Percentiles rank a stretch among this genome's conserved stretches.
Evolutionary conservation across 345 rosid genomes (phyloP).

Genomic region (Populus deltoides): DNA sequence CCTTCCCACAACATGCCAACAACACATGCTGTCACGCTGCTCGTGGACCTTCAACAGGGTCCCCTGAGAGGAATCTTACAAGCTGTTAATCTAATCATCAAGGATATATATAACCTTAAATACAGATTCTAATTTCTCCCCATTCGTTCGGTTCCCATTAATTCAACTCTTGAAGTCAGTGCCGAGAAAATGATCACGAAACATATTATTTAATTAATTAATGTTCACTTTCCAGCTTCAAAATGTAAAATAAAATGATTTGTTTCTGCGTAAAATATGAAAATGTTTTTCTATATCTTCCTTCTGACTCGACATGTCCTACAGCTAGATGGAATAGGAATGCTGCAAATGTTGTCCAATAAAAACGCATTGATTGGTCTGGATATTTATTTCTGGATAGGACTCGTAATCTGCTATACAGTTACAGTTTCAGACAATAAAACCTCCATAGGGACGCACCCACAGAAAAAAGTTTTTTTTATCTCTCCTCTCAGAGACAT

Average conservation of each 20-base stretch:
- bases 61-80: slow-evolving; percentile 19
- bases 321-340: no score
- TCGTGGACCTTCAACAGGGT: slow-evolving; percentile 14
- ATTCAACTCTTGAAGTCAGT: background rate
- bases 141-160: background rate
- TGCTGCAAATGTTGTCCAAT: no score
- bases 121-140: background rate
- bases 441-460: no score
- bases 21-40: slow-evolving; percentile 13
- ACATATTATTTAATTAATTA: background rate
- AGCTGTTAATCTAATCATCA: background rate
- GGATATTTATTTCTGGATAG: no score
- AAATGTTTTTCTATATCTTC: no score
- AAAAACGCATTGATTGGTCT: no score
- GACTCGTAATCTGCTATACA: no score
- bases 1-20: slow-evolving; percentile 23
- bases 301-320: no score
- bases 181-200: background rate
- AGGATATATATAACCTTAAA: background rate
- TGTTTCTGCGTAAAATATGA: no score
- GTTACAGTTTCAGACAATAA: no score
- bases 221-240: background rate
- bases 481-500: no score
- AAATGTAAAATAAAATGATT: background rate
- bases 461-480: no score